A percentile compares a stretch with the other conserved stretches of the same genome.
These are phyloP conservation scores for Chaetomiaceae sp. DNA, from an alignment of 2,329 filamentous ascomycete genomes.

Conservation along the genomic window DNA sequence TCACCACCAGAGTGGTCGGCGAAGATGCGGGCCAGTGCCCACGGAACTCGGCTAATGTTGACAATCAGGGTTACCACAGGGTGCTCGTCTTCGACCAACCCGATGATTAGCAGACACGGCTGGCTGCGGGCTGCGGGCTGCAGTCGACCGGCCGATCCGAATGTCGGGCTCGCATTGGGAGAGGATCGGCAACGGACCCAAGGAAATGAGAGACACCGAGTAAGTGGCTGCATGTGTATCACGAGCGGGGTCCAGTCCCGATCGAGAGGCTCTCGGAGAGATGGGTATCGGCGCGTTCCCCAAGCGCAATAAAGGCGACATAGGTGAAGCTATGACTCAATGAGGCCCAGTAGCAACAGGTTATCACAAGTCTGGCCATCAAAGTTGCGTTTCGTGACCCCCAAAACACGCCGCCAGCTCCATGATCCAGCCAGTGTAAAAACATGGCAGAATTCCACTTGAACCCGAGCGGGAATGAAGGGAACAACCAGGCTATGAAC, in stretches of 20 bases:
- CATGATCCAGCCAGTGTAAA: not conserved
- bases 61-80: not conserved
- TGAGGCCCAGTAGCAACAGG: not conserved
- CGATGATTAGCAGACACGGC: too few species aligned
- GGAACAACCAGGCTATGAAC: not conserved
- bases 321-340: not conserved
- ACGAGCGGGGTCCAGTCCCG: not conserved
- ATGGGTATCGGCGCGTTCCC: not conserved
- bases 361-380: too few species aligned
- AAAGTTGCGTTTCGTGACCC: not conserved
- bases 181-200: not conserved
- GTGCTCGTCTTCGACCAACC: not conserved
- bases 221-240: not conserved
- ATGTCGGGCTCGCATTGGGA: not conserved
- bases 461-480: slow-evolving; percentile 8
- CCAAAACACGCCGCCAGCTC: not conserved
- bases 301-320: not conserved
- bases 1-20: not conserved
- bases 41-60: not conserved
- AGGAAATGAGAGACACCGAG: not conserved
- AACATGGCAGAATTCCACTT: slow-evolving; percentile 27
- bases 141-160: not conserved
- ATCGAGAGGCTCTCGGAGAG: not conserved
- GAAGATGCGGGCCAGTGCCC: not conserved
- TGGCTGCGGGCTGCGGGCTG: too few species aligned